Percentiles rank a stretch among this genome's conserved stretches.
Evolutionary conservation across 768 basidiomycete species (phyloP).

Genomic region (Pleurotus ostreatus): DNA sequence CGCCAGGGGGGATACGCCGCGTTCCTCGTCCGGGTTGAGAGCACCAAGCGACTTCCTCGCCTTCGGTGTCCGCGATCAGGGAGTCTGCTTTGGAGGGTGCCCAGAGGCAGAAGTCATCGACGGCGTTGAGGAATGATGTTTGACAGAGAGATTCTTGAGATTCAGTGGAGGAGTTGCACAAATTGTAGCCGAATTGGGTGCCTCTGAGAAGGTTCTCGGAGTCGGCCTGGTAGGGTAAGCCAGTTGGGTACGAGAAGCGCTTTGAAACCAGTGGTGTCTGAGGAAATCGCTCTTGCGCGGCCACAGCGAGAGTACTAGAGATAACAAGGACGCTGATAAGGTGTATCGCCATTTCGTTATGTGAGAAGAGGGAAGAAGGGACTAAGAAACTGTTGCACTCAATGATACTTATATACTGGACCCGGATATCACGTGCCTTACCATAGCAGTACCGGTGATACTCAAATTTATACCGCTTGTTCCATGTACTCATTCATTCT

Average conservation of each 20-base stretch:
- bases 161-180: constrained; percentile 65
- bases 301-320: neutral
- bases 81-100: constrained; percentile 42
- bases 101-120: constrained; percentile 65
- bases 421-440: neutral
- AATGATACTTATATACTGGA: neutral
- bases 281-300: neutral
- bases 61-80: constrained; percentile 55
- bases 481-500: constrained; percentile 4
- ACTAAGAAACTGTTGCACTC: neutral
- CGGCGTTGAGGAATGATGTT: constrained; percentile 52
- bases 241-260: constrained; percentile 13
- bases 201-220: constrained; percentile 43
- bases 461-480: neutral
- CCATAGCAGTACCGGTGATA: neutral
- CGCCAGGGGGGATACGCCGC: constrained; percentile 55
- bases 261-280: constrained; percentile 3
- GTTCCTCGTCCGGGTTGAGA: constrained; percentile 59
- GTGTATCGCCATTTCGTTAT: neutral
- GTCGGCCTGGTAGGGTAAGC: constrained; percentile 51
- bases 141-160: constrained; percentile 56
- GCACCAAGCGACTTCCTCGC: constrained; percentile 65
- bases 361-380: neutral
- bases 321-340: neutral
- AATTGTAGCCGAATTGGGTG: constrained; percentile 60